Evolutionary conservation across 805 yeast genomes (phyloP).

Genomic region (Cyberlindnera euphorbiiphila): DNA sequence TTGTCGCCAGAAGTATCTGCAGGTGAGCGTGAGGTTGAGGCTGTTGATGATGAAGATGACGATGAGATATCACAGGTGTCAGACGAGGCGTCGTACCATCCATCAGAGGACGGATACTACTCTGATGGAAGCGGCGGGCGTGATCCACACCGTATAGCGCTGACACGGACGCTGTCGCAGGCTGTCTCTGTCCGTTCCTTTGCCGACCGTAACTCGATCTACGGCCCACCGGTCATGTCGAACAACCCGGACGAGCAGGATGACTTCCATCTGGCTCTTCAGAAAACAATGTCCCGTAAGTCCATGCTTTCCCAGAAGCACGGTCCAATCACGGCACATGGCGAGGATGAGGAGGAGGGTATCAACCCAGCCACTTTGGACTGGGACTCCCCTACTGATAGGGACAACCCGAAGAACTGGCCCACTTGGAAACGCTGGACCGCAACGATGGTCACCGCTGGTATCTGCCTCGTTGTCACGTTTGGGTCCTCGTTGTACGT

Average conservation of each 20-base stretch:
- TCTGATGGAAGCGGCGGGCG: not conserved
- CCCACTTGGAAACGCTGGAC: slow-evolving; percentile 59
- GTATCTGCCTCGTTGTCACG: slow-evolving; percentile 63
- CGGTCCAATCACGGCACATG: slow-evolving; percentile 4
- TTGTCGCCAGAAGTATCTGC: too few species aligned
- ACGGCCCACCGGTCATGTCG: slow-evolving; percentile 21
- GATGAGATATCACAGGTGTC: too few species aligned
- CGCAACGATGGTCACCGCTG: slow-evolving; percentile 60
- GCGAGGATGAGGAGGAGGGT: slow-evolving; percentile 25
- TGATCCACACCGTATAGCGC: slow-evolving; percentile 1
- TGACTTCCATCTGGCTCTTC: slow-evolving; percentile 23
- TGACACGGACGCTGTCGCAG: slow-evolving; percentile 11
- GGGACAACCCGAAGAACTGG: slow-evolving; percentile 69
- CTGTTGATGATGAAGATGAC: slow-evolving; percentile 3
- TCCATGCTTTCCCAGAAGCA: slow-evolving; percentile 13
- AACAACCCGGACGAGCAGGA: slow-evolving; percentile 17
- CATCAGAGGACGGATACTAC: not conserved
- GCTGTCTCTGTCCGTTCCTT: slow-evolving; percentile 19
- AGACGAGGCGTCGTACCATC: slow-evolving; percentile 7
- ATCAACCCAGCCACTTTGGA: slow-evolving; percentile 40
- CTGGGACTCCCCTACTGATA: slow-evolving; percentile 64
- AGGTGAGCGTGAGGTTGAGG: slow-evolving; percentile 7
- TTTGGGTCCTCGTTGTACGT: slow-evolving; percentile 74
- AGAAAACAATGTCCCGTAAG: slow-evolving; percentile 26
- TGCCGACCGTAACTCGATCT: slow-evolving; percentile 13